phyloP scores from a whole-genome alignment of 108 stramenopile species.

The Conticribra weissflogii region DNA sequence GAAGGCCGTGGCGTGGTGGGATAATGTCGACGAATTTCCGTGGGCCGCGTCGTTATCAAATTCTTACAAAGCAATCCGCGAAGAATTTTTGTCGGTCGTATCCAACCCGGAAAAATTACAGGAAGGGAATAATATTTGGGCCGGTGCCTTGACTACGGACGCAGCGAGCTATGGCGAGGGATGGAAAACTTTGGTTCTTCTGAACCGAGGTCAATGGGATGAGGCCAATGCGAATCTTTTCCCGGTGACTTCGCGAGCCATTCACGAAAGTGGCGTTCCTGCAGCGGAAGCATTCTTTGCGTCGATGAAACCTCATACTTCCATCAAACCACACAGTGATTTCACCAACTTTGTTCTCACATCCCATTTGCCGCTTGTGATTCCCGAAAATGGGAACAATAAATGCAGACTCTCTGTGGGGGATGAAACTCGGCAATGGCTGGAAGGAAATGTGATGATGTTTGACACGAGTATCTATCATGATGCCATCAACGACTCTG shows the following conservation, averaged over 20 bases:
- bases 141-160: slow-evolving; percentile 78
- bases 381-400: slow-evolving; percentile 80
- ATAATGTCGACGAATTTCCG: slow-evolving; percentile 47
- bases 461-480: slow-evolving; percentile 92
- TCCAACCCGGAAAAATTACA: slow-evolving; percentile 53
- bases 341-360: slow-evolving; percentile 94
- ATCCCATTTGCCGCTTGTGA: slow-evolving; percentile 82
- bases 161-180: slow-evolving; percentile 80
- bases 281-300: slow-evolving; percentile 93
- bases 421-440: slow-evolving; percentile 82
- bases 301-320: slow-evolving; percentile 70
- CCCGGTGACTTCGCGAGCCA: slow-evolving; percentile 74
- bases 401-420: slow-evolving; percentile 83
- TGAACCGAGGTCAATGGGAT: slow-evolving; percentile 94
- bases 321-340: slow-evolving; percentile 68
- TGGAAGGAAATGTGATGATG: slow-evolving; percentile 73
- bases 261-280: slow-evolving; percentile 73
- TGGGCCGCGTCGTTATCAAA: slow-evolving; percentile 70
- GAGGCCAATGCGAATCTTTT: slow-evolving; percentile 76
- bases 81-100: slow-evolving; percentile 79
- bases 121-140: slow-evolving; percentile 89
- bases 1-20: slow-evolving; percentile 71
- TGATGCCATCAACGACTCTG: slow-evolving; percentile 88
- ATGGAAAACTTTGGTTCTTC: slow-evolving; percentile 90
- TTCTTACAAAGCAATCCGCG: slow-evolving; percentile 61